These are phyloP conservation scores for Fraxinus floribunda DNA, from an alignment of 305 asterid genomes.

Conservation along the genomic window DNA sequence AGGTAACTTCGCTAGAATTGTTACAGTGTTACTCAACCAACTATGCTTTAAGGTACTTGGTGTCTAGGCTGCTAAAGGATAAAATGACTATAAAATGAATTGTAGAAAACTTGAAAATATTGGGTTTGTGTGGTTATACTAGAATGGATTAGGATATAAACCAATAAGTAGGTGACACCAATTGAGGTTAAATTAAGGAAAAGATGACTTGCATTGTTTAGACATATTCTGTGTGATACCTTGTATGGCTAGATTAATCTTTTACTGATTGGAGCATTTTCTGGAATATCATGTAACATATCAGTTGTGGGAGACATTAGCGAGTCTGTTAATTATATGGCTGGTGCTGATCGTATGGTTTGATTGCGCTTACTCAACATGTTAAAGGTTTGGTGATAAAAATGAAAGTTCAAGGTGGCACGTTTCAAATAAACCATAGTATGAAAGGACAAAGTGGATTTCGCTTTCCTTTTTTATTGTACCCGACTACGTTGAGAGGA, in stretches of 20 bases:
- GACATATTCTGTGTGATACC: neutral
- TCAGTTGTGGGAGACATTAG: neutral
- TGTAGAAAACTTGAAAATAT: neutral
- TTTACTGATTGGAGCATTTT: neutral
- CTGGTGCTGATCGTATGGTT: neutral
- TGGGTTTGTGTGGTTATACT: neutral
- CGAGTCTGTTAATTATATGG: neutral
- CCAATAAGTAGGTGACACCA: neutral
- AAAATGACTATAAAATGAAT: neutral
- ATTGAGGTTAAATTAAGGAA: neutral
- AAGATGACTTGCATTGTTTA: neutral
- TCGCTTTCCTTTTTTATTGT: neutral
- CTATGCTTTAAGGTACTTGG: neutral
- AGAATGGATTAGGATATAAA: neutral
- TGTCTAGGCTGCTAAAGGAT: neutral
- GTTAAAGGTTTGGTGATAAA: neutral
- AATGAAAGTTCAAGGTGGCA: neutral
- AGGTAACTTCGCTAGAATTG: neutral
- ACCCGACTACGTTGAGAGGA: neutral
- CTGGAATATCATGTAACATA: neutral
- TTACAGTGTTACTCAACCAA: neutral
- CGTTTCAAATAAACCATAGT: neutral
- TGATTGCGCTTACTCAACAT: neutral
- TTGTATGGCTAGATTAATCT: neutral
- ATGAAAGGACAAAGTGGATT: neutral